phyloP scores from a whole-genome alignment of 2,329 filamentous ascomycete genomes.

The Pezicula carpinea region DNA sequence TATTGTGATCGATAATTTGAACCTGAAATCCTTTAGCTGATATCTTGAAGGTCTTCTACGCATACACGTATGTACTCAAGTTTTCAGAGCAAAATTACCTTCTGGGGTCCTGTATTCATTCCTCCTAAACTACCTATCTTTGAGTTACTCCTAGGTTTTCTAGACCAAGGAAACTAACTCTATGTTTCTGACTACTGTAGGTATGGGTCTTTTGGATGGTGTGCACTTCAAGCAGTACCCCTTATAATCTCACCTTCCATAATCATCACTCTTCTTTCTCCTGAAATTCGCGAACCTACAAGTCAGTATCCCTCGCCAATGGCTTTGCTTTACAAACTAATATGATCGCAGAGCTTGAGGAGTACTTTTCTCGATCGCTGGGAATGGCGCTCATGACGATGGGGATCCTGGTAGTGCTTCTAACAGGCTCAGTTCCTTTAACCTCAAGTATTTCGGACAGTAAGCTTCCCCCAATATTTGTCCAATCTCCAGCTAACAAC shows the following conservation, averaged over 20 bases:
- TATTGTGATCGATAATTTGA: background rate
- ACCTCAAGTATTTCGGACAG: conserved; percentile 34
- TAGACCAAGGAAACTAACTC: too few relatives aligned
- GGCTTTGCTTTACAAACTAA: conserved; percentile 6
- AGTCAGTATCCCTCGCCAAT: conserved; percentile 34
- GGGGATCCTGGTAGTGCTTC: conserved; percentile 49
- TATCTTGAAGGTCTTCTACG: conserved; percentile 38
- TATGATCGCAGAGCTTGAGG: conserved; percentile 46
- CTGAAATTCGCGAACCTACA: conserved; percentile 49
- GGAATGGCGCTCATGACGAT: conserved; percentile 55
- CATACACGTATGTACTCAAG: too few relatives aligned
- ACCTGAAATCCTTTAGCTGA: background rate
- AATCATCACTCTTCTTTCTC: conserved; percentile 53
- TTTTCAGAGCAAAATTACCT: too few relatives aligned
- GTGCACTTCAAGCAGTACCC: conserved; percentile 40
- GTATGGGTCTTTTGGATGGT: conserved; percentile 46
- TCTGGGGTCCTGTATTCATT: too few relatives aligned
- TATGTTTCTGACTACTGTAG: too few relatives aligned
- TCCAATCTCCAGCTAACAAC: conserved; percentile 4
- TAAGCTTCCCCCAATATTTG: conserved; percentile 7
- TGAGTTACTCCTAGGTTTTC: too few relatives aligned
- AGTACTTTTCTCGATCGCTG: conserved; percentile 58
- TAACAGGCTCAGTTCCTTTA: conserved; percentile 61
- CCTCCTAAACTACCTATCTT: too few relatives aligned
- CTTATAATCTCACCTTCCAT: conserved; percentile 56